Conservation (phyloP, 768 basidiomycete species). For the Mrakia blollopis region DNA sequence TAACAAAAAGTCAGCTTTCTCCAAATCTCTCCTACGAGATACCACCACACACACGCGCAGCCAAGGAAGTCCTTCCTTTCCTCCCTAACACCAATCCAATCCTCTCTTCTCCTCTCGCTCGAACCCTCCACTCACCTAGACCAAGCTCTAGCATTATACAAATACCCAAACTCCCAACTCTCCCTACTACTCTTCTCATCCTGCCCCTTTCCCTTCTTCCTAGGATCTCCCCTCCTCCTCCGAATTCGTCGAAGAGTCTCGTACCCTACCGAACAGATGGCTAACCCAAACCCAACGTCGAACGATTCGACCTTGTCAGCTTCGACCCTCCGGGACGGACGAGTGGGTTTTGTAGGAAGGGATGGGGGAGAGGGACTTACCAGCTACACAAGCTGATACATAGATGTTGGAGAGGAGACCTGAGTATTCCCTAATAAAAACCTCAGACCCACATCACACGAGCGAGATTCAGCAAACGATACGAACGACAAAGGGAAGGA, state of each 20-base stretch:
- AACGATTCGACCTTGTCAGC: neutral
- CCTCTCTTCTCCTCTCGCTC: neutral
- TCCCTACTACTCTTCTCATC: constrained; percentile 14
- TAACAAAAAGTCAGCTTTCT: neutral
- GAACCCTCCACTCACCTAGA: constrained; percentile 8
- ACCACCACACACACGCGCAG: no score
- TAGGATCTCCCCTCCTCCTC: constrained; percentile 16
- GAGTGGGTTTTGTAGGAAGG: no score
- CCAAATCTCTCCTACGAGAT: no score
- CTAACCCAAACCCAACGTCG: neutral
- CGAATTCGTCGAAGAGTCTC: constrained; percentile 22
- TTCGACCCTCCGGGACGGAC: neutral
- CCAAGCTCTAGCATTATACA: neutral
- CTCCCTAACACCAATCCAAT: no score
- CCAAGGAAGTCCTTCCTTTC: neutral
- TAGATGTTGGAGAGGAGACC: constrained; percentile 30
- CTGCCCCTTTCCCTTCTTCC: neutral
- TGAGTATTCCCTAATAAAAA: constrained; percentile 13
- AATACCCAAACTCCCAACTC: constrained; percentile 31
- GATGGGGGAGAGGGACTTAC: neutral
- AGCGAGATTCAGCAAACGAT: neutral
- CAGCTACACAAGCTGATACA: constrained; percentile 14
- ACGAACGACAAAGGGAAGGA: neutral
- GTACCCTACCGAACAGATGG: constrained; percentile 14
- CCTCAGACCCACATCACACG: neutral